Conservation (phyloP, 2,329 filamentous ascomycete species). For the Ophiostoma piceae region DNA sequence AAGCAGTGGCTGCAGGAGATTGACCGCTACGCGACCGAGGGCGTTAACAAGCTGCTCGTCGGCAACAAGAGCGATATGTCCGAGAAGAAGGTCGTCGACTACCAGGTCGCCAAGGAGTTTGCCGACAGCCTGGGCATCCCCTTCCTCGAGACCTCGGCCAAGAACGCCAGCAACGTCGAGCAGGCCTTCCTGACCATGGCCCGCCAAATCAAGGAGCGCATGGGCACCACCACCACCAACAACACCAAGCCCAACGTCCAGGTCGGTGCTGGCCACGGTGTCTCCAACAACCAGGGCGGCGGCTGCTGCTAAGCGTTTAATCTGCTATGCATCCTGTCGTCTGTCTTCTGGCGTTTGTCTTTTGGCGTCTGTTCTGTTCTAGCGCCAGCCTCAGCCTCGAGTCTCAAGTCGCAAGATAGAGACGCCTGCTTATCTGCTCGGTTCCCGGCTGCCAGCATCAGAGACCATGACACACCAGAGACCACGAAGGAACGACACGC, state of each 20-base stretch:
- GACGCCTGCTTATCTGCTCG: not conserved
- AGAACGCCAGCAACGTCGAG: slow-evolving; percentile 99
- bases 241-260: slow-evolving; percentile 99
- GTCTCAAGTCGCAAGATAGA: too few relatives aligned
- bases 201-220: slow-evolving; percentile 98
- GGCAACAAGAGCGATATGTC: slow-evolving; percentile 99
- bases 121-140: slow-evolving; percentile 97
- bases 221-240: slow-evolving; percentile 90
- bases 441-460: not conserved
- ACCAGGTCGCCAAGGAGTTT: slow-evolving; percentile 99
- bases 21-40: slow-evolving; percentile 97
- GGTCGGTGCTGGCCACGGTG: slow-evolving; percentile 89
- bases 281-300: slow-evolving; percentile 50
- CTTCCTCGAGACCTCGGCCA: slow-evolving; percentile 98
- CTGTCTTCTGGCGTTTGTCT: too few relatives aligned
- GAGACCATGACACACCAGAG: not conserved
- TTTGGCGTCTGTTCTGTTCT: too few relatives aligned
- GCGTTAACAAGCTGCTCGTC: slow-evolving; percentile 98
- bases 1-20: slow-evolving; percentile 99
- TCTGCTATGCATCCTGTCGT: not conserved
- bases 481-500: slow-evolving; percentile 11
- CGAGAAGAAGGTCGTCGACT: slow-evolving; percentile 99
- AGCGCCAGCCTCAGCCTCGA: too few relatives aligned
- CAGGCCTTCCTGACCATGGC: slow-evolving; percentile 99
- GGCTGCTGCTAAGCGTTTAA: slow-evolving; percentile 35